These are phyloP conservation scores for Colletotrichum zoysiae DNA, from an alignment of 2,329 filamentous ascomycete species.

Conservation along the genomic window DNA sequence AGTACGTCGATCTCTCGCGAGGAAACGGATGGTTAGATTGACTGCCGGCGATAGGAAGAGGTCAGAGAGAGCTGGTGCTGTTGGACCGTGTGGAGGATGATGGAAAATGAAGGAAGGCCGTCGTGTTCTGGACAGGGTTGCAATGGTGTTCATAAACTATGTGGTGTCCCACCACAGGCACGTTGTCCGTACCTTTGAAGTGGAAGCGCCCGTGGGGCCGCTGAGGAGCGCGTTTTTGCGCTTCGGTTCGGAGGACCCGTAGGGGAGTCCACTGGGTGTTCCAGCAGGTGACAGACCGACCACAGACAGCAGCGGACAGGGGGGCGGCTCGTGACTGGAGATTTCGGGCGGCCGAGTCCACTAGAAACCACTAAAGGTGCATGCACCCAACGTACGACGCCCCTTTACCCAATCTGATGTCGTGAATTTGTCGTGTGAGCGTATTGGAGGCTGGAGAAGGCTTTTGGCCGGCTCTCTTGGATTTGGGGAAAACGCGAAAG, in stretches of 20 bases:
- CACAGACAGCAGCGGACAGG: slow-evolving; percentile 29
- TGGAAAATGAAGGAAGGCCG: slow-evolving; percentile 41
- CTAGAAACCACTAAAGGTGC: slow-evolving; percentile 37
- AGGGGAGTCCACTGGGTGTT: slow-evolving; percentile 26
- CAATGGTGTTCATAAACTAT: slow-evolving; percentile 40
- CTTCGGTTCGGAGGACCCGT: slow-evolving; percentile 26
- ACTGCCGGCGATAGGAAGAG: slow-evolving; percentile 21
- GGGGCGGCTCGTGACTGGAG: slow-evolving; percentile 36
- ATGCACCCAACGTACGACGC: slow-evolving; percentile 36
- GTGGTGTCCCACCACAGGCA: slow-evolving; percentile 35
- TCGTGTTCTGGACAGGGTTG: slow-evolving; percentile 41
- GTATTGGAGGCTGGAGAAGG: slow-evolving; percentile 27
- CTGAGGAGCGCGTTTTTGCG: slow-evolving; percentile 34
- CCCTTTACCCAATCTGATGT: slow-evolving; percentile 27
- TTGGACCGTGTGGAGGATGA: slow-evolving; percentile 27
- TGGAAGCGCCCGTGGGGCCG: slow-evolving; percentile 39
- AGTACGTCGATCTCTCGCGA: slow-evolving; percentile 20
- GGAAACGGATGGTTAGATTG: not conserved
- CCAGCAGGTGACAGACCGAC: slow-evolving; percentile 12
- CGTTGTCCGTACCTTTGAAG: slow-evolving; percentile 16
- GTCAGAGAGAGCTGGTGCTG: slow-evolving; percentile 23
- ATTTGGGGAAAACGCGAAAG: slow-evolving; percentile 5
- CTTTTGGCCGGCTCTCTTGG: slow-evolving; percentile 12
- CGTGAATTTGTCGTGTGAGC: slow-evolving; percentile 40
- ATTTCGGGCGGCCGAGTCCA: slow-evolving; percentile 35